Evolutionary conservation across 257 asterid species (phyloP).

Genomic region (Thymus quinquecostatus): DNA sequence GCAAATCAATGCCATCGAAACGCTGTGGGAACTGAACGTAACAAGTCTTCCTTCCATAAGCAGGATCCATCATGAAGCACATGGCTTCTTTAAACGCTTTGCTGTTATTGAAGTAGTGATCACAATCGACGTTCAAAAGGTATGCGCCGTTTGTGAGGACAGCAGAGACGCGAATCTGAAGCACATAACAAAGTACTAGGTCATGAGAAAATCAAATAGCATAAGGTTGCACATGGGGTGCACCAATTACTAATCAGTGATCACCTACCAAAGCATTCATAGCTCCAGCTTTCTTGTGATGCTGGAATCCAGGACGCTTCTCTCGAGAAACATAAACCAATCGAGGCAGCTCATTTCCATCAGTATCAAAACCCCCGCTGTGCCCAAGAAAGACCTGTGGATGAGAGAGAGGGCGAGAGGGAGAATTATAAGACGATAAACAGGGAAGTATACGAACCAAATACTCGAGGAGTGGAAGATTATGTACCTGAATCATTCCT

Average conservation of each 20-base stretch:
- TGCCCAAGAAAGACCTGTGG: constrained; percentile 76
- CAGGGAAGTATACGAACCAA: neutral
- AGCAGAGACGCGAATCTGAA: constrained; percentile 86
- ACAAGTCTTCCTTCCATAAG: constrained; percentile 70
- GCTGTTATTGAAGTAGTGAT: constrained; percentile 84
- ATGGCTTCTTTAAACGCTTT: constrained; percentile 93
- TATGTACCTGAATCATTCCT: constrained; percentile 71
- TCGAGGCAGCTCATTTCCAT: constrained; percentile 82
- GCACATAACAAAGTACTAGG: constrained; percentile 13
- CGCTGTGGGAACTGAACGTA: constrained; percentile 57
- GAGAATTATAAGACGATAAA: constrained; percentile 22
- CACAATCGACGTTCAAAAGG: constrained; percentile 87
- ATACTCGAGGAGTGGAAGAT: neutral
- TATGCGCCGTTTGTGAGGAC: constrained; percentile 86
- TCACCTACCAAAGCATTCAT: constrained; percentile 84
- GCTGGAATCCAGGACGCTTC: constrained; percentile 85
- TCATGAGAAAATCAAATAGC: constrained; percentile 10
- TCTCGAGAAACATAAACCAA: constrained; percentile 85
- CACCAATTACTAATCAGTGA: neutral
- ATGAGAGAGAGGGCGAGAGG: constrained; percentile 1
- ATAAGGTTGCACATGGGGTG: too few species aligned
- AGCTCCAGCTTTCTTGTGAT: constrained; percentile 90
- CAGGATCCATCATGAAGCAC: constrained; percentile 89
- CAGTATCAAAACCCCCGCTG: constrained; percentile 70
- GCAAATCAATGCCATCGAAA: constrained; percentile 74